Base-by-base conservation (phyloP, 495 filamentous ascomycete genomes). In the Xylaria intraflava region DNA sequence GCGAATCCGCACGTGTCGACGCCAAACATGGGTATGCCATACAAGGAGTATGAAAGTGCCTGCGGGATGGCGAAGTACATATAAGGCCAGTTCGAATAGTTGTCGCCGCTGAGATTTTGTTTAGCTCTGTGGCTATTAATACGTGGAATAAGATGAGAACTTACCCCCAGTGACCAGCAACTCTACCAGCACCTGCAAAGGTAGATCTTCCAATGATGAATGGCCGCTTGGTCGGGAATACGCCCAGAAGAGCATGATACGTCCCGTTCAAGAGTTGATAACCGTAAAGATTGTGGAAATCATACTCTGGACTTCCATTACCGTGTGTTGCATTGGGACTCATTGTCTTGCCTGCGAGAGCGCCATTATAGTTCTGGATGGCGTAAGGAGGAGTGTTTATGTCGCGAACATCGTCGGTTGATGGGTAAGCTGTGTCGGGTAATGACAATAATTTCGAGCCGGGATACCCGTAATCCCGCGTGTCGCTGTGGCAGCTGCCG, bases 21-120 rank as follows among this genome's bases (percentile, higher is more conserved):
- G 11, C 89, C 89, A 54, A 93, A 91, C 87, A 94, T 92, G 6
- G 89, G 89, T 14, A 94, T 84, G 42, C 88, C 88, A 55, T 90
- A 92, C 6, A 94, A 77, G 5, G 81, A 83, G 72, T 90, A 91
- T 2, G 82, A 84, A 0, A 94, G 69, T 0, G 87, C 88, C 65
- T 95, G 89, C 0, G 88, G 79, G 62, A 95, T 94, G 24, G 83
- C 83, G 65, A 88, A 87, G 69, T 72, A 85, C 82, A 91, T 83
- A 52, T 77, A 83, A 3, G 72, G 70, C 80, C 83, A 93, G 12
- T 76, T 71, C 4, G 82, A 83, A 35, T 71, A 70, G 62, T 95
- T 94, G 64, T 94, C 89, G 9, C 89, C 89, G 31, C 64, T 66
- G 22, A 51, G 33, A 20, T 14, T 3, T 10, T 31, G 7, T 49